Percentiles rank a stretch among this genome's conserved stretches.
Conservation (phyloP, 495 filamentous ascomycete species). For the Penicillium parvum region DNA sequence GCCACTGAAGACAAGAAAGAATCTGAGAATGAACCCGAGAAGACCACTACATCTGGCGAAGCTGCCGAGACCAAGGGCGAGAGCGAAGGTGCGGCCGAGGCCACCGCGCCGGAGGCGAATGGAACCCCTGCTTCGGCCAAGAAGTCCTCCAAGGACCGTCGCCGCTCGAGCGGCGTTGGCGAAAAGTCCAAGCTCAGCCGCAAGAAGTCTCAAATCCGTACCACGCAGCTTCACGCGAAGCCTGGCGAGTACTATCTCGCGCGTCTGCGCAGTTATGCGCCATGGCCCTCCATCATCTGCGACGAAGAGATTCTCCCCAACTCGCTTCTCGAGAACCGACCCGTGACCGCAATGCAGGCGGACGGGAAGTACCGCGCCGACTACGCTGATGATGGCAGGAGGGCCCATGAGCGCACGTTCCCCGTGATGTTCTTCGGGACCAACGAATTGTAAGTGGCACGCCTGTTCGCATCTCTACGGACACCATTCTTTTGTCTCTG, state of each 20-base stretch:
- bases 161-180: conserved; percentile 61
- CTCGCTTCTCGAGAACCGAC: conserved; percentile 63
- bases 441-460: conserved; percentile 82
- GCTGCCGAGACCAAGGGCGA: conserved; percentile 33
- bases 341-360: conserved; percentile 70
- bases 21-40: conserved; percentile 22
- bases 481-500: background rate
- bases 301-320: conserved; percentile 87
- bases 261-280: conserved; percentile 82
- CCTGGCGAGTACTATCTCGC: conserved; percentile 84
- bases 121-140: conserved; percentile 45
- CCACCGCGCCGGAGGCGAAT: conserved; percentile 34
- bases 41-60: conserved; percentile 24
- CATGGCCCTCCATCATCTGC: conserved; percentile 86
- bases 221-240: conserved; percentile 70
- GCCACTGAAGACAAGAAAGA: conserved; percentile 32
- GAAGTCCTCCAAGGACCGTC: conserved; percentile 52
- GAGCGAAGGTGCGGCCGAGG: conserved; percentile 19
- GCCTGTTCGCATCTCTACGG: background rate
- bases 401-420: conserved; percentile 75
- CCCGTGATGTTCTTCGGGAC: conserved; percentile 91
- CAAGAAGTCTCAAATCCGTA: conserved; percentile 70
- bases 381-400: conserved; percentile 77
- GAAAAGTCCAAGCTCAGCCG: conserved; percentile 70
- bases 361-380: conserved; percentile 83